A percentile compares a stretch with the other conserved stretches of the same genome.
phyloP scores from a whole-genome alignment of 2,329 filamentous ascomycete species.

The Aspergillus brasiliensis region DNA sequence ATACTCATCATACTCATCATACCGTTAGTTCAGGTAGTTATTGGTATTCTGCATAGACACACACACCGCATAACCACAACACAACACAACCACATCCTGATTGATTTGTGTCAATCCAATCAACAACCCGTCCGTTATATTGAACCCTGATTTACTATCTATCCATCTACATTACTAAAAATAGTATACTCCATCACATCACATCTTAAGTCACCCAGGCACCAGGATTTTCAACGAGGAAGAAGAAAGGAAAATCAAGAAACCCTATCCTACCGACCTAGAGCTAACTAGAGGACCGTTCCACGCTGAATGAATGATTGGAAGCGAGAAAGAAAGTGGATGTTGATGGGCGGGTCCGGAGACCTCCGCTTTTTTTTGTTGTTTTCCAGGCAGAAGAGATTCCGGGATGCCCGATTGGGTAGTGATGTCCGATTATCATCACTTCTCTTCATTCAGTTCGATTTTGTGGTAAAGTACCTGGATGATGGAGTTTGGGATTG shows the following conservation, averaged over 20 bases:
- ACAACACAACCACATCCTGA: too few species aligned
- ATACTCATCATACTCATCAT: too few species aligned
- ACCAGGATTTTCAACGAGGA: not conserved
- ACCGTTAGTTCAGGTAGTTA: too few species aligned
- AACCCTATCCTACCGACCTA: too few species aligned
- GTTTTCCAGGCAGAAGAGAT: not conserved
- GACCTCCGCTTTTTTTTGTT: not conserved
- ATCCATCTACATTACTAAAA: too few species aligned
- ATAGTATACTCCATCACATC: too few species aligned
- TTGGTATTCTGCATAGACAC: too few species aligned
- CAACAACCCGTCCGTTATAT: too few species aligned
- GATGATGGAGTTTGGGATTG: not conserved
- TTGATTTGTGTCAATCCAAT: too few species aligned
- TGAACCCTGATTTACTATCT: too few species aligned
- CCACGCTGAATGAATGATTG: not conserved
- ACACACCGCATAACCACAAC: too few species aligned
- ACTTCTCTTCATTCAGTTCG: not conserved
- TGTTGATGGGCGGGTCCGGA: not conserved
- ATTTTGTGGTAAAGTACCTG: not conserved
- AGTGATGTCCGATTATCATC: not conserved
- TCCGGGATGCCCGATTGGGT: not conserved
- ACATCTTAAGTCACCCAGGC: not conserved
- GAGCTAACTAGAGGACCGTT: too few species aligned
- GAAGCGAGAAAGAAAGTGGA: not conserved
- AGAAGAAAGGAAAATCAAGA: not conserved